phyloP scores from a whole-genome alignment of 768 basidiomycete species.

The Solioccasus polychromus region DNA sequence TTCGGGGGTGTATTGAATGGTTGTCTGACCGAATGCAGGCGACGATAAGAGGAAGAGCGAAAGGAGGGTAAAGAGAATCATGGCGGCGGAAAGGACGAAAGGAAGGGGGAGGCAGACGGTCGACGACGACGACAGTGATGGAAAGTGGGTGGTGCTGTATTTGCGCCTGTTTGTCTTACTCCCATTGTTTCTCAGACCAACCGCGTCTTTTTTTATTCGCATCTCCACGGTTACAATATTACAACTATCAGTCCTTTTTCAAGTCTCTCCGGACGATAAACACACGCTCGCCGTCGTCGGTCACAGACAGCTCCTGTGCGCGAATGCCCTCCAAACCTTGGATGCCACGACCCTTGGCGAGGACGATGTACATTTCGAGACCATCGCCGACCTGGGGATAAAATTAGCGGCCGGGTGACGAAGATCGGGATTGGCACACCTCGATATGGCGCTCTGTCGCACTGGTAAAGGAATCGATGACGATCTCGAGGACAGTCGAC shows the following conservation, averaged over 20 bases:
- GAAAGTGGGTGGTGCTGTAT: constrained; percentile 17
- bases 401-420: constrained; percentile 1
- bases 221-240: too few species aligned
- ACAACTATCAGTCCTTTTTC: constrained; percentile 79
- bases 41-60: constrained; percentile 24
- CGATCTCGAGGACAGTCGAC: constrained; percentile 73
- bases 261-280: constrained; percentile 75
- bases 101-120: constrained; percentile 5
- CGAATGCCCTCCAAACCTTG: constrained; percentile 55
- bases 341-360: constrained; percentile 63
- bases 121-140: constrained; percentile 33
- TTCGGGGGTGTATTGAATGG: constrained; percentile 37
- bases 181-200: constrained; percentile 10
- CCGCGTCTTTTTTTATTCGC: background rate
- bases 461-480: constrained; percentile 94
- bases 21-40: constrained; percentile 35
- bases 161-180: constrained; percentile 23
- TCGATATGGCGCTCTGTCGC: constrained; percentile 99
- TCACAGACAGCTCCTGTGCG: constrained; percentile 60
- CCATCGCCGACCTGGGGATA: constrained; percentile 83
- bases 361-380: constrained; percentile 85
- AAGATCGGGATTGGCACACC: constrained; percentile 42
- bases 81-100: constrained; percentile 1
- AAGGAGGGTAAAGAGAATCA: constrained; percentile 25
- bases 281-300: constrained; percentile 65